Evolutionary conservation across 768 basidiomycete species (phyloP).

Genomic region (Lactifluus volemus): DNA sequence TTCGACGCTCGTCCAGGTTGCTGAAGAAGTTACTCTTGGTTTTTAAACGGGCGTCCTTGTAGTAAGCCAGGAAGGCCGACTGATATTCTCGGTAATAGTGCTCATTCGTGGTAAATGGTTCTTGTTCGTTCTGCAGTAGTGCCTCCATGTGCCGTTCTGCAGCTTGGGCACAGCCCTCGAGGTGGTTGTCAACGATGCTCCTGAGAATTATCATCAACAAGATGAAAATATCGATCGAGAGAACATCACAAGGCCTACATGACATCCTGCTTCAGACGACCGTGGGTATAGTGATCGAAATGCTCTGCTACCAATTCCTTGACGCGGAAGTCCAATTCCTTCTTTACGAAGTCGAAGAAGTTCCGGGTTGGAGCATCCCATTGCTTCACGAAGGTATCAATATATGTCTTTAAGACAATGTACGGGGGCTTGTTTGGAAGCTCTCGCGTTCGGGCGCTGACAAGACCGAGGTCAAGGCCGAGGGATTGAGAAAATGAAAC

Average conservation of each 20-base stretch:
- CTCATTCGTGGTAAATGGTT: conserved; percentile 21
- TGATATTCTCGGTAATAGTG: conserved; percentile 27
- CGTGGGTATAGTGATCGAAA: conserved; percentile 20
- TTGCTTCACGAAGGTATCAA: conserved; percentile 10
- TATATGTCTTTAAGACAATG: conserved; percentile 21
- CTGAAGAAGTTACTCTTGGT: background rate
- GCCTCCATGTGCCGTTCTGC: conserved; percentile 6
- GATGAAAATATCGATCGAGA: background rate
- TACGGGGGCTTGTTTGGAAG: conserved; percentile 58
- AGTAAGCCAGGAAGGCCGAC: conserved; percentile 41
- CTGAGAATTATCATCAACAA: background rate
- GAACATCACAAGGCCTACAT: background rate
- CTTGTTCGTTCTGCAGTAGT: conserved; percentile 5
- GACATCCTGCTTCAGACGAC: conserved; percentile 18
- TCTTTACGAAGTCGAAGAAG: conserved; percentile 19
- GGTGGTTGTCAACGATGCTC: background rate
- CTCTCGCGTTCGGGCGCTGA: conserved; percentile 57
- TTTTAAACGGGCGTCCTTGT: conserved; percentile 29
- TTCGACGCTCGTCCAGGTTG: background rate
- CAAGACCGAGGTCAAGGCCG: background rate
- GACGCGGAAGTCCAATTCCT: conserved; percentile 16
- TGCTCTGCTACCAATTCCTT: conserved; percentile 12
- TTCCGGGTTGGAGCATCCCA: conserved; percentile 19
- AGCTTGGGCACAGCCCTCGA: background rate
- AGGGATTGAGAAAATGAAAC: background rate